Evolutionary conservation across 345 rosid genomes (phyloP).

Genomic region (Arabidopsis thaliana): TAIR10.1 NC_003071.7:19502001-19502500

Average conservation of each 20-base stretch:
- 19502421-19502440: not conserved
- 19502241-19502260: not conserved
- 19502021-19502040: not conserved
- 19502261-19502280: not conserved
- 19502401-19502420: not conserved
- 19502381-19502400: not conserved
- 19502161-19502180: not conserved
- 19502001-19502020: slow-evolving; percentile 88
- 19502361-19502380: not conserved
- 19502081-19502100: slow-evolving; percentile 25
- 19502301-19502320: not conserved
- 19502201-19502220: not conserved
- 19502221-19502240: not conserved
- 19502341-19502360: not conserved
- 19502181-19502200: not conserved
- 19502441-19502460: slow-evolving; percentile 12
- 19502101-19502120: slow-evolving; percentile 10
- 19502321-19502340: not conserved
- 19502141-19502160: not conserved
- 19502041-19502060: slow-evolving; percentile 22
- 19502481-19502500: not conserved
- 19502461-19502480: slow-evolving; percentile 11
- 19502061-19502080: slow-evolving; percentile 1
- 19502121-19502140: slow-evolving; percentile 9
- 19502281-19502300: not conserved